Evolutionary conservation across 768 basidiomycete genomes (phyloP).

Genomic region (Trametes cinnabarina): DNA sequence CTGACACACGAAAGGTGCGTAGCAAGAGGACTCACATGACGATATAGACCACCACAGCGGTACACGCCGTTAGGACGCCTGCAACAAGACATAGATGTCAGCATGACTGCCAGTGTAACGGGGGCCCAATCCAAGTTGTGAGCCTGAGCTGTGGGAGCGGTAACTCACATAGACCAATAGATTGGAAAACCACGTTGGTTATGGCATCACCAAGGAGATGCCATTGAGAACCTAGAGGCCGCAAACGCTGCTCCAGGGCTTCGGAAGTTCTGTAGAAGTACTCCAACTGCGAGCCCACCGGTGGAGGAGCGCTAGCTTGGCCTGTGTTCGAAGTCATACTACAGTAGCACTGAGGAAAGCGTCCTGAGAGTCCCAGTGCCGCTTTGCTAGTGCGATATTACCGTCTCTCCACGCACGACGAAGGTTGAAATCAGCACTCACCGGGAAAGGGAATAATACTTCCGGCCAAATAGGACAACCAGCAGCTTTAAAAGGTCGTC

Average conservation of each 20-base stretch:
- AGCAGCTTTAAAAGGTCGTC: too few species aligned
- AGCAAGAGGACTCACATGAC: not conserved
- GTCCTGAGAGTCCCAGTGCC: too few species aligned
- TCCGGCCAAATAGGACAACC: too few species aligned
- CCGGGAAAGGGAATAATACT: too few species aligned
- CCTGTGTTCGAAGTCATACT: not conserved
- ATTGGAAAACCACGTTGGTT: not conserved
- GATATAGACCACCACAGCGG: not conserved
- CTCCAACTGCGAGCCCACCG: not conserved
- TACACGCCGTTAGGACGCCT: not conserved
- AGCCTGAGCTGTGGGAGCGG: not conserved
- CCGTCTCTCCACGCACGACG: too few species aligned
- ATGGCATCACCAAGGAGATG: not conserved
- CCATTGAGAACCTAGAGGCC: not conserved
- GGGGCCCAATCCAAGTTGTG: too few species aligned
- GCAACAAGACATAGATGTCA: too few species aligned
- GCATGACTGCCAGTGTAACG: too few species aligned
- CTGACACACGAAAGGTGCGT: too few species aligned
- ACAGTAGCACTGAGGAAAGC: not conserved
- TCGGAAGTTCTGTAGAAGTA: not conserved
- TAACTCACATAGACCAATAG: not conserved
- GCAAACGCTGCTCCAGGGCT: not conserved
- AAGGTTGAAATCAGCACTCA: too few species aligned
- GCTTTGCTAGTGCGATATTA: too few species aligned
- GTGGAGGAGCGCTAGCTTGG: not conserved